These are phyloP conservation scores for Ascomycota sp. DNA, from an alignment of 2,329 filamentous ascomycete genomes.

Conservation along the genomic window DNA sequence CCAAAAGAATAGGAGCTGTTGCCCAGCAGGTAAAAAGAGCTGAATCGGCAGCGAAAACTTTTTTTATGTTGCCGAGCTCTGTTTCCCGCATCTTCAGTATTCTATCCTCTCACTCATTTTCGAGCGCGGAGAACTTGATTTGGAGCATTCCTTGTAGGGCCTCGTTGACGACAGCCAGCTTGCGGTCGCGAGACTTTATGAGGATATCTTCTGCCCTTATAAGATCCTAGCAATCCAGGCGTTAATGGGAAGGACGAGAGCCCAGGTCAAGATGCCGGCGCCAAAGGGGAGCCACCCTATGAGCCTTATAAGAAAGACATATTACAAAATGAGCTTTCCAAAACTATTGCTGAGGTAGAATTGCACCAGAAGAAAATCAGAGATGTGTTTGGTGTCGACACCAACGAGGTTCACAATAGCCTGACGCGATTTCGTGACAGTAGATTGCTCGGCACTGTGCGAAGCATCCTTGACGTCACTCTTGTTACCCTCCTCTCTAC, in stretches of 20 bases:
- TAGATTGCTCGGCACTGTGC: conserved; percentile 30
- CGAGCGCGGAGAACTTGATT: conserved; percentile 66
- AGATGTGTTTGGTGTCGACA: conserved; percentile 50
- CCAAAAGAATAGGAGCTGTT: conserved; percentile 50
- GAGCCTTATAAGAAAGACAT: conserved; percentile 44
- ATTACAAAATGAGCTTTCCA: conserved; percentile 43
- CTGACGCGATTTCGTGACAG: conserved; percentile 34
- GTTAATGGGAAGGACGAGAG: conserved; percentile 47
- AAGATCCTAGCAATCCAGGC: conserved; percentile 45
- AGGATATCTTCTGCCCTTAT: conserved; percentile 43
- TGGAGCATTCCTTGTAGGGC: conserved; percentile 62
- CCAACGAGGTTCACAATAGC: conserved; percentile 60
- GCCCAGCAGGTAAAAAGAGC: conserved; percentile 49
- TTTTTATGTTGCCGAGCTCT: conserved; percentile 48
- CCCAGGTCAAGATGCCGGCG: conserved; percentile 43
- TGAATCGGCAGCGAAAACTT: conserved; percentile 42
- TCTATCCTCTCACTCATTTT: conserved; percentile 53
- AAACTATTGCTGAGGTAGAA: conserved; percentile 41
- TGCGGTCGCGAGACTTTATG: conserved; percentile 59
- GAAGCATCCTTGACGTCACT: conserved; percentile 16
- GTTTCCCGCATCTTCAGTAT: conserved; percentile 40
- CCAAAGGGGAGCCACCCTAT: conserved; percentile 52
- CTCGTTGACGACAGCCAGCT: conserved; percentile 57
- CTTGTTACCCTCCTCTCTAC: conserved; percentile 8
- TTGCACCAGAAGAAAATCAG: conserved; percentile 47